Conservation (phyloP, 306 rosid genomes). For the Cicer chorassanicum region DNA sequence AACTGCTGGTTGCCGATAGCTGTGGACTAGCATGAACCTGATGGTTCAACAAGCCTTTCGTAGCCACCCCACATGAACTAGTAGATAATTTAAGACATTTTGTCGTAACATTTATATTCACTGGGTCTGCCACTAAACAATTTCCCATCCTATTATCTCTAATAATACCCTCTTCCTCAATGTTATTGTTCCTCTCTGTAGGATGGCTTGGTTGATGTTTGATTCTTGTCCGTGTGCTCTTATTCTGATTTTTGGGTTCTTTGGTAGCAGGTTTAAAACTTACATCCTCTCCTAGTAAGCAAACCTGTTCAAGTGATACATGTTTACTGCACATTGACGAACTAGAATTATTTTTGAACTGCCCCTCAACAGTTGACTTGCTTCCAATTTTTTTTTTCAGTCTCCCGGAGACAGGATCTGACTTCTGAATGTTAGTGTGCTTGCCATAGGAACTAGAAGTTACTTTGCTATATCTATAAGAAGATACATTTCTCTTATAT, state of each 20-base stretch:
- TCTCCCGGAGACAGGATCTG: slow-evolving; percentile 43
- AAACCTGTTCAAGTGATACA: slow-evolving; percentile 42
- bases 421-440: slow-evolving; percentile 43
- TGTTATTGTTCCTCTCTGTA: slow-evolving; percentile 40
- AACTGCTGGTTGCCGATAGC: slow-evolving; percentile 36
- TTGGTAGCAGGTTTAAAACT: slow-evolving; percentile 34
- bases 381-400: slow-evolving; percentile 40
- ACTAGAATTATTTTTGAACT: slow-evolving; percentile 36
- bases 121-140: slow-evolving; percentile 45
- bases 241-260: slow-evolving; percentile 37
- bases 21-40: slow-evolving; percentile 45
- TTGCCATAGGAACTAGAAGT: slow-evolving; percentile 42
- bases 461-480: slow-evolving; percentile 47
- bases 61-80: slow-evolving; percentile 37
- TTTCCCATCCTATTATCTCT: slow-evolving; percentile 54
- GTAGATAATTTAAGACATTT: slow-evolving; percentile 36
- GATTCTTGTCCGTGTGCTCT: slow-evolving; percentile 36
- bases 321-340: slow-evolving; percentile 24
- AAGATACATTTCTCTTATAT: slow-evolving; percentile 50
- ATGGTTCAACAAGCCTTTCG: slow-evolving; percentile 44
- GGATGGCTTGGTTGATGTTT: slow-evolving; percentile 43
- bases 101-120: slow-evolving; percentile 34
- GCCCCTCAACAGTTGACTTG: slow-evolving; percentile 42
- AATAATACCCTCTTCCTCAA: slow-evolving; percentile 37
- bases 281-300: slow-evolving; percentile 32